A percentile compares a stretch with the other conserved stretches of the same genome.
These are phyloP conservation scores for Arthrobotrys musiformis DNA, from an alignment of 2,329 filamentous ascomycete species.

Conservation along the genomic window DNA sequence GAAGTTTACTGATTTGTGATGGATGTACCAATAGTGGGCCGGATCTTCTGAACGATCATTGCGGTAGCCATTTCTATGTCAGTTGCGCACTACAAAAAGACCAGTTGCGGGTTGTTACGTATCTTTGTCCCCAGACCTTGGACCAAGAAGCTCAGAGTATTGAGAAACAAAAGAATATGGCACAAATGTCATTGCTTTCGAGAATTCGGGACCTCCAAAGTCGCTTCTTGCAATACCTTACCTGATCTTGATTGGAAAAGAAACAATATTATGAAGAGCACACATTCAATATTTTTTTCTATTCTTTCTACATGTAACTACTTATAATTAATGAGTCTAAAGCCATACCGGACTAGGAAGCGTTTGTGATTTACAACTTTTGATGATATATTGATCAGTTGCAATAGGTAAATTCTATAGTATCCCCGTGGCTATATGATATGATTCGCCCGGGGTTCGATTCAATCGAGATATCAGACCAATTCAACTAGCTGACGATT, in stretches of 20 bases:
- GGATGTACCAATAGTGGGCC: slow-evolving; percentile 26
- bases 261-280: background rate
- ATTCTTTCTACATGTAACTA: no score
- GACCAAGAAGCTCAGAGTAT: slow-evolving; percentile 14
- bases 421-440: no score
- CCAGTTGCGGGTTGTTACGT: slow-evolving; percentile 53
- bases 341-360: no score
- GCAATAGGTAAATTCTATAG: no score
- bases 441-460: no score
- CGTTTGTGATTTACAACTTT: no score
- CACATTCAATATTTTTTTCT: no score
- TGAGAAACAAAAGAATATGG: background rate
- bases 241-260: background rate
- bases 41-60: slow-evolving; percentile 40
- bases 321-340: no score
- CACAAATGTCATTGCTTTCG: background rate
- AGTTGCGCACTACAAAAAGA: slow-evolving; percentile 48
- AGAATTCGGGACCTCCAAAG: slow-evolving; percentile 4
- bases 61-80: slow-evolving; percentile 55
- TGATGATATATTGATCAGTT: no score
- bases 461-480: no score
- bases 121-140: slow-evolving; percentile 47
- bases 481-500: no score
- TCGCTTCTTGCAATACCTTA: background rate
- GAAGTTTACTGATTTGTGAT: background rate